Evolutionary conservation across 1,139 yeast genomes (phyloP).

Genomic region (Schizosaccharomyces versatilis): DNA sequence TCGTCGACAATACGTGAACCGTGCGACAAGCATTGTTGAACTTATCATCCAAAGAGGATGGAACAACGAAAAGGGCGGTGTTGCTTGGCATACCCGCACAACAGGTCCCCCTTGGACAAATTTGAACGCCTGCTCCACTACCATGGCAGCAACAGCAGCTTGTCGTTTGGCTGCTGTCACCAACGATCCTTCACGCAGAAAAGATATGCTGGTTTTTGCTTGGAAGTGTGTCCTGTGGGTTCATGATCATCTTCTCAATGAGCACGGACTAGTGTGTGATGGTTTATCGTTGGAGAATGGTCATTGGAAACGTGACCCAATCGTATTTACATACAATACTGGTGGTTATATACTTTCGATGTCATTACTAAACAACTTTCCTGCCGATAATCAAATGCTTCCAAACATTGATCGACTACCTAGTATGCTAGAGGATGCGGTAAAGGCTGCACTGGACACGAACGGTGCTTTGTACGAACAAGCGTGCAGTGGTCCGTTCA

Average conservation of each 20-base stretch:
- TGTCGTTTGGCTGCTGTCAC: background rate
- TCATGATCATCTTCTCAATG: background rate
- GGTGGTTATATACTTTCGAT: background rate
- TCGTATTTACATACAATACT: background rate
- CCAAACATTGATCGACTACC: background rate
- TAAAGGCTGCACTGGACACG: background rate
- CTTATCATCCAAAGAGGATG: background rate
- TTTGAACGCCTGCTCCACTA: slow-evolving; percentile 1
- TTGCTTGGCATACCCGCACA: background rate
- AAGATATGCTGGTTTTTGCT: background rate
- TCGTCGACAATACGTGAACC: background rate
- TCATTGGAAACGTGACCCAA: background rate
- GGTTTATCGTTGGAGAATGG: background rate
- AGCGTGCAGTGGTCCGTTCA: background rate
- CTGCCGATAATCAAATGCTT: background rate
- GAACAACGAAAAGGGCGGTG: background rate
- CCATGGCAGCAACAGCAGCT: background rate
- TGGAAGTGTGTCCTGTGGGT: slow-evolving; percentile 1
- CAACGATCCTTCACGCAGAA: background rate
- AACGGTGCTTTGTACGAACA: background rate
- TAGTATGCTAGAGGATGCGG: background rate
- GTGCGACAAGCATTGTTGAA: background rate
- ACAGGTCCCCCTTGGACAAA: background rate
- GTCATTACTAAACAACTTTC: background rate
- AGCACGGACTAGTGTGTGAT: background rate